Percentiles rank a stretch among this genome's conserved stretches.
phyloP scores from a whole-genome alignment of 1,284 basidiomycete species.

The Leccinum huronense region DNA sequence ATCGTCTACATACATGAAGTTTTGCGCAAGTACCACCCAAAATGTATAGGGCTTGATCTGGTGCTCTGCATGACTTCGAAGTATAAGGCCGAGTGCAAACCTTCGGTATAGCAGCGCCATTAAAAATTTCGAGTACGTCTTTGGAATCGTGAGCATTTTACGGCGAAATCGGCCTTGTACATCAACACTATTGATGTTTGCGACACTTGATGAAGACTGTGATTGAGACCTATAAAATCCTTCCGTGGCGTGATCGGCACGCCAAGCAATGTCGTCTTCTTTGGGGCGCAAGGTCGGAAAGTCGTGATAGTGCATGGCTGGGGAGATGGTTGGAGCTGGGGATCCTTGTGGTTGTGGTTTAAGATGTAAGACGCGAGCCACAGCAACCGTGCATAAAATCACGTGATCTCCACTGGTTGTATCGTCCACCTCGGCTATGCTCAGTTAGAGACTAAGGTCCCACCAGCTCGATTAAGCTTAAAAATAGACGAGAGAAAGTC shows the following conservation, averaged over 20 bases:
- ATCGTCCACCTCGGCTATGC: too few relatives aligned
- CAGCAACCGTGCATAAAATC: too few relatives aligned
- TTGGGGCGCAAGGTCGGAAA: neutral
- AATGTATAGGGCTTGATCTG: neutral
- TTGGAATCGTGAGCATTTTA: neutral
- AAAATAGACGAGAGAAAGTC: too few relatives aligned
- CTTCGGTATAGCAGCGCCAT: neutral
- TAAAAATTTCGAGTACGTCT: neutral
- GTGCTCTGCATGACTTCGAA: neutral
- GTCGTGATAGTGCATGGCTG: neutral
- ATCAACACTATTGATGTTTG: neutral
- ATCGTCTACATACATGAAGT: neutral
- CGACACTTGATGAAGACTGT: neutral
- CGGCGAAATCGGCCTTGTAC: neutral
- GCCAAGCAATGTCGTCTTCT: neutral
- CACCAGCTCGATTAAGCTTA: too few relatives aligned
- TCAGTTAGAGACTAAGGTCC: too few relatives aligned
- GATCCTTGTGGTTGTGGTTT: too few relatives aligned
- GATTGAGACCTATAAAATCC: neutral
- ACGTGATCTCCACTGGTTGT: too few relatives aligned
- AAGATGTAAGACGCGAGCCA: too few relatives aligned
- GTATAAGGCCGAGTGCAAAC: neutral
- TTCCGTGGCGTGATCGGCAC: neutral
- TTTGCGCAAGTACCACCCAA: neutral
- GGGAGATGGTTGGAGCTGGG: too few relatives aligned